Evolutionary conservation across 352 stramenopile genomes (phyloP).

Genomic region (Phytophthora fragariaefolia): DNA sequence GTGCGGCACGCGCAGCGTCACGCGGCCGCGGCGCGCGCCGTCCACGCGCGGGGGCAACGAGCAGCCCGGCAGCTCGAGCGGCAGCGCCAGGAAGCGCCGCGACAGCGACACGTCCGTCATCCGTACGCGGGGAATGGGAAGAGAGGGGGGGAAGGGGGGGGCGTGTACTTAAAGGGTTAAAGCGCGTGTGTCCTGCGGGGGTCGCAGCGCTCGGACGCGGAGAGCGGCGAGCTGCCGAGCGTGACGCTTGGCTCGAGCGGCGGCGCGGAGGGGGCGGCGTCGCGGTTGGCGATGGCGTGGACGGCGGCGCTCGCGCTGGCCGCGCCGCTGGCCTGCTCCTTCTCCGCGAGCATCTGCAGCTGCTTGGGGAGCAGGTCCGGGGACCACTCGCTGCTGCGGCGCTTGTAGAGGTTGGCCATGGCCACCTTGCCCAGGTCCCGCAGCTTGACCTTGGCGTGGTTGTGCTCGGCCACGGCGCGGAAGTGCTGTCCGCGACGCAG

Average conservation of each 20-base stretch:
- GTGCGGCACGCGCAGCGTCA: slow-evolving; percentile 52
- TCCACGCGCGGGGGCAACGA: slow-evolving; percentile 54
- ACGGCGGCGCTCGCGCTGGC: slow-evolving; percentile 14
- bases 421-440: slow-evolving; percentile 65
- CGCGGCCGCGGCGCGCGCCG: slow-evolving; percentile 28
- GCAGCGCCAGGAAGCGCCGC: slow-evolving; percentile 34
- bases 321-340: slow-evolving; percentile 20
- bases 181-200: no score
- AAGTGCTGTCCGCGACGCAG: slow-evolving; percentile 66
- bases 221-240: slow-evolving; percentile 8
- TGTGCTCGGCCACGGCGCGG: slow-evolving; percentile 61
- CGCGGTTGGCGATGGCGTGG: slow-evolving; percentile 30
- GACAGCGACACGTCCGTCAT: slow-evolving; percentile 33
- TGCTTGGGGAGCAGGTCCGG: slow-evolving; percentile 70
- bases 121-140: not conserved
- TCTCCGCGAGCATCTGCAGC: slow-evolving; percentile 62
- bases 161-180: no score
- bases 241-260: not conserved
- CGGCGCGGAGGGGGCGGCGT: not conserved
- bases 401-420: slow-evolving; percentile 67
- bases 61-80: slow-evolving; percentile 43
- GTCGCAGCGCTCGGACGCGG: no score
- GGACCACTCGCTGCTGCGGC: slow-evolving; percentile 75
- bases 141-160: not conserved
- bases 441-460: slow-evolving; percentile 58